Evolutionary conservation across 345 rosid genomes (phyloP), one percentile per base, ranked within the genome.

Genomic region (Eucalyptus sp.): DNA sequence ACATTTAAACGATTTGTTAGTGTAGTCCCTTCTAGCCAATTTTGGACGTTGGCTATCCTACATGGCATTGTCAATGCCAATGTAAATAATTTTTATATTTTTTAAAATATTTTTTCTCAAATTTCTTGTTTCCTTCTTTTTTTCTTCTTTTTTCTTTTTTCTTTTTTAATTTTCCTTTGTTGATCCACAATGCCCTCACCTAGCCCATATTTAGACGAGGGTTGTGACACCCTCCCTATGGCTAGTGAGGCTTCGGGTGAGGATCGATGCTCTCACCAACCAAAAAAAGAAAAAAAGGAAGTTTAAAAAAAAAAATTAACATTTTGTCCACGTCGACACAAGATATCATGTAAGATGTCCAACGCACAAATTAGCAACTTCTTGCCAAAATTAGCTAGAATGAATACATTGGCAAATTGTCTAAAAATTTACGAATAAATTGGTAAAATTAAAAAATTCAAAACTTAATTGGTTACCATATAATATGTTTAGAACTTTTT

Each of bases 81-180:
- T 6, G 0, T 56, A 56, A 20, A 56, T 1, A 24, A 24, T 56
- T 56, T 8, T 56, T 24, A 56, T 13, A 24, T 8, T 22, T 22
- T 56, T 24, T 0, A 3, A 54, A 20, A 56, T 20, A 8, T 9
- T 7, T 52, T 56, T 24, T 24, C 29, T 20, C 25, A 52, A 24
- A 56, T 56, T 56, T 22, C 27, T 56, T 56, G 5, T 8, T 2
- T 24, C 3, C 12, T 56, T 20, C 6, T 24, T 24, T 24, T 9
- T 2, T 50, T 9, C 0, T 8, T 7, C 1, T 3, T 2, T 4
- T 15, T 56, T 2, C 4, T 18, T 0, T 3, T 20, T 20, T 41
- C 41, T 17, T 56, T 24, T 24, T 10, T 10, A 22, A 56, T 56
- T 56, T 56, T 2, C 62, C 62, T 9, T 56, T 2, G 6, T 56